Percentiles rank a stretch among this genome's conserved stretches.
Evolutionary conservation across 106 monocot species (phyloP).

Genomic region (Vanilla planifolia): DNA sequence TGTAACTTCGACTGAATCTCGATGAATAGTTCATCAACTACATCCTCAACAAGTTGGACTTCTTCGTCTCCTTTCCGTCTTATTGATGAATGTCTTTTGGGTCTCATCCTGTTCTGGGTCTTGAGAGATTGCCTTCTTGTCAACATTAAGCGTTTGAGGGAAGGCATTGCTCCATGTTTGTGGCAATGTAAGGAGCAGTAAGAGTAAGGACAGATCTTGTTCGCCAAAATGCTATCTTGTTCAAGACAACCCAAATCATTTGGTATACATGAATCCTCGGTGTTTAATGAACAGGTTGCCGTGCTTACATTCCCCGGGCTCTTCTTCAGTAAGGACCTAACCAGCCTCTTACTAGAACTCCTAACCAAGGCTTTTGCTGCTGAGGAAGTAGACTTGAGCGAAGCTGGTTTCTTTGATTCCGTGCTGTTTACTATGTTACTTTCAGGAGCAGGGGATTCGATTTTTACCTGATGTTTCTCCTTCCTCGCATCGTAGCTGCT

Average conservation of each 20-base stretch:
- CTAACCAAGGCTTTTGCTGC: conserved; percentile 16
- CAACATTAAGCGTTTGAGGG: conserved; percentile 33
- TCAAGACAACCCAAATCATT: conserved; percentile 29
- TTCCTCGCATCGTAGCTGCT: conserved; percentile 39
- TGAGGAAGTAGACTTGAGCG: background rate
- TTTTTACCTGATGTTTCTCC: conserved; percentile 20
- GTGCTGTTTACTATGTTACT: background rate
- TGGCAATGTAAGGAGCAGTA: conserved; percentile 72
- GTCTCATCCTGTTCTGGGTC: conserved; percentile 45
- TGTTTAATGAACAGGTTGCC: conserved; percentile 52
- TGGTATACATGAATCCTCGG: conserved; percentile 23
- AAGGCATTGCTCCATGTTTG: conserved; percentile 23
- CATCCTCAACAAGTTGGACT: conserved; percentile 6
- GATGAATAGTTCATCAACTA: conserved; percentile 42
- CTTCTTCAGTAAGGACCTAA: conserved; percentile 38
- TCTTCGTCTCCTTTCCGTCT: conserved; percentile 15
- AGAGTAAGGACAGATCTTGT: conserved; percentile 46
- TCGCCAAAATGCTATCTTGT: conserved; percentile 29
- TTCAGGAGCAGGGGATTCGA: background rate
- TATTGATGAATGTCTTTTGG: conserved; percentile 21
- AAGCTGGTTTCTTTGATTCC: background rate
- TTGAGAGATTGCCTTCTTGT: conserved; percentile 42
- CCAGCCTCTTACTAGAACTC: conserved; percentile 26
- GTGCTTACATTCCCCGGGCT: conserved; percentile 16
- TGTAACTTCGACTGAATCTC: conserved; percentile 38